Conservation (phyloP, 2,329 filamentous ascomycete genomes). For the Rosellinia necatrix region DNA sequence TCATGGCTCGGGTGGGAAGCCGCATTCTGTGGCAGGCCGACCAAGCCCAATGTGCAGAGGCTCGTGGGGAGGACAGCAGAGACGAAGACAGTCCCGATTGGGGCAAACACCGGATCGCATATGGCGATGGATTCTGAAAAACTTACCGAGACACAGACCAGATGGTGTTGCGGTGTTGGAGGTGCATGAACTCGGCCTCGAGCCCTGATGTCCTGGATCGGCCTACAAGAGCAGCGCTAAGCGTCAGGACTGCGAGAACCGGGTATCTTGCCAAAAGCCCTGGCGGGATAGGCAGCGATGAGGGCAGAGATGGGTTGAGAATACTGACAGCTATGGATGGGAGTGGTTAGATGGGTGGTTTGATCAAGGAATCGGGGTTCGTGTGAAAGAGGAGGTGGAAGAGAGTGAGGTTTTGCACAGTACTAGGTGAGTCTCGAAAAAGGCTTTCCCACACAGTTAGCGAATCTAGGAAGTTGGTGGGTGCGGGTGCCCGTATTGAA, state of each 20-base stretch:
- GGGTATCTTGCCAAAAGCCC: slow-evolving; percentile 14
- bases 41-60: slow-evolving; percentile 23
- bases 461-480: slow-evolving; percentile 25
- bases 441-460: slow-evolving; percentile 37
- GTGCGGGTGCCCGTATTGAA: slow-evolving; percentile 33
- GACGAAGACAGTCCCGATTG: slow-evolving; percentile 30
- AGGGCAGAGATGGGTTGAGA: slow-evolving; percentile 29
- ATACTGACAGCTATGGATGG: slow-evolving; percentile 35
- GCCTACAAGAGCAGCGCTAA: slow-evolving; percentile 32
- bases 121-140: slow-evolving; percentile 34
- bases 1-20: slow-evolving; percentile 22
- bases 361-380: slow-evolving; percentile 27
- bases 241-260: slow-evolving; percentile 21
- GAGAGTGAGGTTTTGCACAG: slow-evolving; percentile 43
- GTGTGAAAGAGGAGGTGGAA: slow-evolving; percentile 42
- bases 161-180: slow-evolving; percentile 42
- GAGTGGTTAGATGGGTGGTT: slow-evolving; percentile 34
- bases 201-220: slow-evolving; percentile 35
- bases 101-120: slow-evolving; percentile 44
- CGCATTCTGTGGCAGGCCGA: slow-evolving; percentile 21
- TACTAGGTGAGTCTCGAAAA: slow-evolving; percentile 35
- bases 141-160: slow-evolving; percentile 44
- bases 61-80: slow-evolving; percentile 22
- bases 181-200: slow-evolving; percentile 41
- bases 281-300: slow-evolving; percentile 9